These are phyloP conservation scores for Capillidium heterosporum DNA, from an alignment of 371 early-diverging fungal species.

Conservation along the genomic window DNA sequence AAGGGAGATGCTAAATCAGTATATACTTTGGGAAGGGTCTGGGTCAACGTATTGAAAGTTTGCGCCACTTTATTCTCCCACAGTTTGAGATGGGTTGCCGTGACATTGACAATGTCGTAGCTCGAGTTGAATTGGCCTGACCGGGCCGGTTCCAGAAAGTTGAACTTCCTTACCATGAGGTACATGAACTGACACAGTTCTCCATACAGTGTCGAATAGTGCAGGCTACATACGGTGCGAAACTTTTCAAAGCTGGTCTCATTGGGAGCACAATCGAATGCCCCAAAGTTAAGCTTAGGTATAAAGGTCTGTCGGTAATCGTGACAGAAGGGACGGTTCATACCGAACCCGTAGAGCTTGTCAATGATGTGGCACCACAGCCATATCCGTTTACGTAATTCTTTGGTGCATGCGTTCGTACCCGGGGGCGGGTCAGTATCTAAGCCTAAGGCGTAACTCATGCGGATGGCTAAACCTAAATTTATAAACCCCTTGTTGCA, in stretches of 20 bases:
- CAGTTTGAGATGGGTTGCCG: background rate
- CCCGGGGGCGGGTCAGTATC: background rate
- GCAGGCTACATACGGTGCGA: background rate
- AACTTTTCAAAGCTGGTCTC: background rate
- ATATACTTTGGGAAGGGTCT: background rate
- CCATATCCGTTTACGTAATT: background rate
- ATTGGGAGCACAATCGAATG: background rate
- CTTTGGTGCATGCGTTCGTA: background rate
- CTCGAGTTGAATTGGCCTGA: background rate
- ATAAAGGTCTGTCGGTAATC: background rate
- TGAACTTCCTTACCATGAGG: slow-evolving; percentile 6
- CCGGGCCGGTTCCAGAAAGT: background rate
- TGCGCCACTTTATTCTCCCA: background rate
- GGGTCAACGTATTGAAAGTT: background rate
- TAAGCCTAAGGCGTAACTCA: background rate
- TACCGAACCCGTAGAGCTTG: slow-evolving; percentile 3
- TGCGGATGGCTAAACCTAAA: background rate
- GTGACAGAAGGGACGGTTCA: background rate
- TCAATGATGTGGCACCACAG: background rate
- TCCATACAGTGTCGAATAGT: background rate
- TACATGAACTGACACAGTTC: slow-evolving; percentile 4
- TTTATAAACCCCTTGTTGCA: background rate
- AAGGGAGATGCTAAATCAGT: background rate
- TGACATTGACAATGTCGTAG: background rate
- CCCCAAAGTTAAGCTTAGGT: background rate